Evolutionary conservation across 257 asterid species (phyloP), one percentile per base, ranked within the genome.

Genomic region (Echites panduratus): DNA sequence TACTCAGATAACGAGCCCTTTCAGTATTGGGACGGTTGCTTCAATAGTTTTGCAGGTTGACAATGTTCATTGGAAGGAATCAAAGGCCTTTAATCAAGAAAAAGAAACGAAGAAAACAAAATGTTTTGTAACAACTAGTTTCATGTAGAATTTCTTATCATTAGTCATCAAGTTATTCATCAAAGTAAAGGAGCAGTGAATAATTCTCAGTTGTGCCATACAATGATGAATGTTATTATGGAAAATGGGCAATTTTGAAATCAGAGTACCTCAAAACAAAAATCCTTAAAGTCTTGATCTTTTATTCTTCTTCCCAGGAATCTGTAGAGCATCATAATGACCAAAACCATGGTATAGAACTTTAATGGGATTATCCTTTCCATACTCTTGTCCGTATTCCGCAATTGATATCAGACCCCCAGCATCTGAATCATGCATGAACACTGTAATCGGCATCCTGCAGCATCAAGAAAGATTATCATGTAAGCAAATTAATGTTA

Each of bases 361-460:
- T 76, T 80, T 81, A 71, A 95, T 84, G 56, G 96, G 96, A 69
- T 86, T 79, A 29, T 88, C 93, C 75, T 86, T 91, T 19, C 95
- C 92, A 49, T 94, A 90, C 73, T 88, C 98, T 84, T 92, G 93
- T 48, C 98, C 99, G 22, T 92, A 95, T 81, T 92, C 98, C 0
- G 97, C 97, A 48, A 94, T 94, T 12, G 96, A 84, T 79, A 94
- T 90, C 82, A 94, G 83, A 65, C 97, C 97, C 47, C 89, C 83
- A 1, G 89, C 82, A 44, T 88, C 91, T 76, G 80, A 54, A 69
- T 94, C 95, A 41, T 73, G 73, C 87, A 94, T 94, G 95, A 89
- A 91, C 6, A 94, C 99, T 1, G 87, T 91, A 76, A 94, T 94
- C 56, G 99, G 98, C 95, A 88, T 86, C 89, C 98, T 93, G 84